Percentiles rank a stretch among this genome's conserved stretches.
phyloP scores from a whole-genome alignment of 225 moss, liverwort and hornwort species.

The Polytrichum commune region DNA sequence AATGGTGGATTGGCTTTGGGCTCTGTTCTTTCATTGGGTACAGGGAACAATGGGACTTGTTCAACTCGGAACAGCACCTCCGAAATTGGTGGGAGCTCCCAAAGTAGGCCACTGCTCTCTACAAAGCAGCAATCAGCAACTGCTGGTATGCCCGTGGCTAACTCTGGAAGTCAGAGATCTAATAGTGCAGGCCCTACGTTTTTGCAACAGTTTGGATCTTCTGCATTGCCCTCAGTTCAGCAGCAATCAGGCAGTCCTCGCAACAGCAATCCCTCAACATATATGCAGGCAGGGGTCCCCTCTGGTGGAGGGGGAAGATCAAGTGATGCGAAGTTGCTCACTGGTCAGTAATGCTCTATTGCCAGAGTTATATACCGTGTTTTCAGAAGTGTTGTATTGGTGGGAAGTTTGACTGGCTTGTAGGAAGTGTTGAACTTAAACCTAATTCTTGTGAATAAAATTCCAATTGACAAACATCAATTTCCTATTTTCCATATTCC shows the following conservation, averaged over 20 bases:
- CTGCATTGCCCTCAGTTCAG: conserved; percentile 31
- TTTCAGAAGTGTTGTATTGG: neutral
- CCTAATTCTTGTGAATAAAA: neutral
- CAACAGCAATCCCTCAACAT: conserved; percentile 18
- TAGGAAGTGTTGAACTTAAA: neutral
- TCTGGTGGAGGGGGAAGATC: conserved; percentile 17
- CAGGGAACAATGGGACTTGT: conserved; percentile 21
- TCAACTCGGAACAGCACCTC: conserved; percentile 28
- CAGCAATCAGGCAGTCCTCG: conserved; percentile 58
- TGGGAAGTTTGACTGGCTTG: neutral
- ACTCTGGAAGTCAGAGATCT: conserved; percentile 27
- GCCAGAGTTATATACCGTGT: neutral
- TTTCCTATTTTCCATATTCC: neutral
- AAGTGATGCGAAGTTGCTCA: conserved; percentile 32
- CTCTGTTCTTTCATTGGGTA: conserved; percentile 21
- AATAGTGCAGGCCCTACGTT: conserved; percentile 30
- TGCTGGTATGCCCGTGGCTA: conserved; percentile 14
- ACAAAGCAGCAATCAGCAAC: conserved; percentile 31
- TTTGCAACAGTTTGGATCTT: conserved; percentile 46
- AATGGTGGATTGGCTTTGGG: conserved; percentile 17
- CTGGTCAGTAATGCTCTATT: conserved; percentile 17
- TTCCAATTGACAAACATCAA: neutral
- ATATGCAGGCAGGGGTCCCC: conserved; percentile 17
- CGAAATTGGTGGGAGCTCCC: conserved; percentile 13
- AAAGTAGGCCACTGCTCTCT: conserved; percentile 37